These are phyloP conservation scores for Neurospora sp. DNA, from an alignment of 2,329 filamentous ascomycete genomes.

Conservation along the genomic window DNA sequence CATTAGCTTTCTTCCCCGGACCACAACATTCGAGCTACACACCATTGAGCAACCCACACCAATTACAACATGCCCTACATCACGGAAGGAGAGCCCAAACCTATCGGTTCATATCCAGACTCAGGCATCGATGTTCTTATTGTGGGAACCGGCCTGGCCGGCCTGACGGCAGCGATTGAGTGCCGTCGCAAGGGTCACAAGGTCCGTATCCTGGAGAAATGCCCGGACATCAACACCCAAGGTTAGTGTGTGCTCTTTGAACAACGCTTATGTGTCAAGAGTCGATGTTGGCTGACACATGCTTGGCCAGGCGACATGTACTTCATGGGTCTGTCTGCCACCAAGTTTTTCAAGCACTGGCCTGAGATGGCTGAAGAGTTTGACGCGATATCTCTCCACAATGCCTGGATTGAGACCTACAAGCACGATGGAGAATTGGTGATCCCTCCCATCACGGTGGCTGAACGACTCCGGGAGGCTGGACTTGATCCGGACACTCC, in stretches of 20 bases:
- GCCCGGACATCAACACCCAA: slow-evolving; percentile 37
- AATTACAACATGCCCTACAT: slow-evolving; percentile 10
- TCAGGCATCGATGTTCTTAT: slow-evolving; percentile 40
- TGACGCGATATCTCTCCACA: slow-evolving; percentile 39
- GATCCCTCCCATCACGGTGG: slow-evolving; percentile 36
- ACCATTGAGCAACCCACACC: neutral
- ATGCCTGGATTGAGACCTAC: slow-evolving; percentile 45
- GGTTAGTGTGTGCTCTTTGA: slow-evolving; percentile 24
- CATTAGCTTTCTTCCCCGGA: neutral
- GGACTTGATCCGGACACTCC: slow-evolving; percentile 32
- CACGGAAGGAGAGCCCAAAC: slow-evolving; percentile 29
- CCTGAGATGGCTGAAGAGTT: slow-evolving; percentile 38
- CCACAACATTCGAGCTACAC: neutral
- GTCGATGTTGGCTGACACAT: neutral
- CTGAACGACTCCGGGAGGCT: slow-evolving; percentile 33
- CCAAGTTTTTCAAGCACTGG: slow-evolving; percentile 35
- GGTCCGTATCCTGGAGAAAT: slow-evolving; percentile 37
- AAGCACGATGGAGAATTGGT: slow-evolving; percentile 41
- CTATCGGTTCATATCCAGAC: slow-evolving; percentile 39
- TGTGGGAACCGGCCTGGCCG: slow-evolving; percentile 48
- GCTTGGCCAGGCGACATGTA: slow-evolving; percentile 42
- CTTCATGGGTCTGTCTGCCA: slow-evolving; percentile 48
- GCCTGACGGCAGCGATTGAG: slow-evolving; percentile 51
- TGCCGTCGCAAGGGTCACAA: slow-evolving; percentile 49
- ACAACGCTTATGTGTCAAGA: neutral